These are phyloP conservation scores for Colletotrichum graminicola DNA, from an alignment of 2,329 filamentous ascomycete genomes.

Conservation along the genomic window DNA sequence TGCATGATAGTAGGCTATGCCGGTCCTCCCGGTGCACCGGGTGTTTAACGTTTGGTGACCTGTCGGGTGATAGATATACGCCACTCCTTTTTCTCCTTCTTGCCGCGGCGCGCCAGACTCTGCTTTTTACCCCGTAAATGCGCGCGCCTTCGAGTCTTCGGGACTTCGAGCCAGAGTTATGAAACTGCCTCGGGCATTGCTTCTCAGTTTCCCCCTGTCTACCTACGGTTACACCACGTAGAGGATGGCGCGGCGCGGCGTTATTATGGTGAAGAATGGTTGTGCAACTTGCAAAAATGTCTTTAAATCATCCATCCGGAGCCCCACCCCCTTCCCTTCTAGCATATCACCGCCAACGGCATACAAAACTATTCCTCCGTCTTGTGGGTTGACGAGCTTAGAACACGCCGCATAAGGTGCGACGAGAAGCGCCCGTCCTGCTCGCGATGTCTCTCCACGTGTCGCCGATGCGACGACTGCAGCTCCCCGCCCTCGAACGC, in stretches of 20 bases:
- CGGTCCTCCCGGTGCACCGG: background rate
- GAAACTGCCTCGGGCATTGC: background rate
- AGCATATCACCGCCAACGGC: background rate
- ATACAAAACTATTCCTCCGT: background rate
- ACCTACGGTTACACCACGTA: background rate
- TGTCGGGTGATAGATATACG: background rate
- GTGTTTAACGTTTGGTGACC: background rate
- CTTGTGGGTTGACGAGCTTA: background rate
- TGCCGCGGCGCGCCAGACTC: background rate
- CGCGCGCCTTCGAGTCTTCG: background rate
- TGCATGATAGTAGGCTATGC: background rate
- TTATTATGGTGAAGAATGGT: slow-evolving; percentile 39
- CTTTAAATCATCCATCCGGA: too few relatives aligned
- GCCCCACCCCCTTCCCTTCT: too few relatives aligned
- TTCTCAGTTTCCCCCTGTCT: too few relatives aligned
- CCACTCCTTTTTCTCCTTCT: background rate
- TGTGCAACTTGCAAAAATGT: slow-evolving; percentile 44
- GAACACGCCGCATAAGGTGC: slow-evolving; percentile 40
- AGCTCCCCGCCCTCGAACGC: background rate
- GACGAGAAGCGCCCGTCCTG: slow-evolving; percentile 42
- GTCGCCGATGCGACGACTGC: slow-evolving; percentile 42
- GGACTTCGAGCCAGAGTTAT: background rate
- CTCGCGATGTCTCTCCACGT: slow-evolving; percentile 38
- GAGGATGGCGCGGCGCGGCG: slow-evolving; percentile 15
- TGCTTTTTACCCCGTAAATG: background rate